Evolutionary conservation across 345 rosid genomes (phyloP).

Genomic region (Erysimum cheiranthoides): DNA sequence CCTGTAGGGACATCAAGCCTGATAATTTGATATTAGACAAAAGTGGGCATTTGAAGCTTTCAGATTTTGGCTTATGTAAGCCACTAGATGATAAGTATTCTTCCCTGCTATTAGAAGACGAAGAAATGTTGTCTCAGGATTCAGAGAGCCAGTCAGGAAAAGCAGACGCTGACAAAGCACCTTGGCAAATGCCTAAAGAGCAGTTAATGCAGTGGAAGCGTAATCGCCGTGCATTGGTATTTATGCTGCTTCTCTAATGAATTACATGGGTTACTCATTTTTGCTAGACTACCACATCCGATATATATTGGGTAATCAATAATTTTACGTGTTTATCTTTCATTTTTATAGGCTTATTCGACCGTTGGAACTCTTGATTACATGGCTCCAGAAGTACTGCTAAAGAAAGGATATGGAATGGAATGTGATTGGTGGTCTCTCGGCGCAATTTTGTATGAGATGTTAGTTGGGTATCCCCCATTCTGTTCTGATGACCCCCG

Average conservation of each 20-base stretch:
- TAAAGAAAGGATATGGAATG: constrained; percentile 97
- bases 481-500: constrained; percentile 98
- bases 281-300: constrained; percentile 6
- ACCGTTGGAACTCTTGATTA: constrained; percentile 99
- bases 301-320: neutral
- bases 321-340: constrained; percentile 24
- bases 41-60: constrained; percentile 97
- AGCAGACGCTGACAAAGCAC: constrained; percentile 57
- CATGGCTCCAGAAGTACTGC: constrained; percentile 97
- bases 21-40: constrained; percentile 93
- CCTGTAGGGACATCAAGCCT: constrained; percentile 93
- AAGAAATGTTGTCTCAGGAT: constrained; percentile 63
- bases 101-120: constrained; percentile 76
- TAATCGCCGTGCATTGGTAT: constrained; percentile 93
- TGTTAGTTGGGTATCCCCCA: constrained; percentile 97
- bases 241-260: constrained; percentile 29
- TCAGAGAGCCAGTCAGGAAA: constrained; percentile 53
- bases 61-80: constrained; percentile 99
- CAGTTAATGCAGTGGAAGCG: constrained; percentile 85
- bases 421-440: constrained; percentile 99
- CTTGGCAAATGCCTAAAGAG: constrained; percentile 92
- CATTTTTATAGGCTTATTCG: constrained; percentile 77
- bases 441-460: constrained; percentile 97
- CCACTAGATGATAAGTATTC: constrained; percentile 95
- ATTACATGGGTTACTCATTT: constrained; percentile 16